Evolutionary conservation across 176 grass and related monocot species (phyloP), one percentile per base, ranked within the genome.

Genomic region (Musa schizocarpa): DNA sequence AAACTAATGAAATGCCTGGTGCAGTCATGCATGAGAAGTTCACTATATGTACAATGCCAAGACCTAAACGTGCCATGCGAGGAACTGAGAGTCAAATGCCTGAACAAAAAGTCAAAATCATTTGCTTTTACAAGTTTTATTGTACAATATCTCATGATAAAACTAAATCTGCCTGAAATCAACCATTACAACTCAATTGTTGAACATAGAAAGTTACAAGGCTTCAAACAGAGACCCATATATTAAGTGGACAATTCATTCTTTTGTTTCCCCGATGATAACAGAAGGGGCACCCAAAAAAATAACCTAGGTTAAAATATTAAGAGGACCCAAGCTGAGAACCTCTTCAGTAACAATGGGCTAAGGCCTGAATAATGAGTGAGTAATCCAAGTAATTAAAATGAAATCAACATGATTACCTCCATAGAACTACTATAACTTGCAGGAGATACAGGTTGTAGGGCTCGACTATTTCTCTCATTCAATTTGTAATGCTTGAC

Each of bases 381-480:
- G 57, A 17, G 1, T 62, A 51, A 54, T 26, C 72, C 52, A 54
- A 74, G 2, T 56, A 27, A 74, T 22, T 29, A 12, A 57, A 74
- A 34, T 8, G 17, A 25, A 56, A 56, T 17, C 16, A 12, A 74
- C 53, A 20, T 74, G 53, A 13, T 56, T 99, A 99, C 95, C 86
- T 92, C 88, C 68, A 88, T 82, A 68, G 95, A 94, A 76, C 88
- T 94, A 80, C 82, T 83, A 79, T 91, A 91, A 79, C 86, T 99
- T 71, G 88, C 84, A 58, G 88, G 85, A 55, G 88, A 99, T 79
- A 78, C 50, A 84, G 85, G 67, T 50, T 86, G 75, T 9, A 78
- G 73, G 21, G 73, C 68, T n/a, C 79, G 76, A 49, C 64, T 69
- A 79, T 83, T 83, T 74, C 84, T 83, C 78, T 89, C 78, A 56